Base-by-base conservation (phyloP, 1,284 basidiomycete genomes). In the Polyporus tsugae region DNA sequence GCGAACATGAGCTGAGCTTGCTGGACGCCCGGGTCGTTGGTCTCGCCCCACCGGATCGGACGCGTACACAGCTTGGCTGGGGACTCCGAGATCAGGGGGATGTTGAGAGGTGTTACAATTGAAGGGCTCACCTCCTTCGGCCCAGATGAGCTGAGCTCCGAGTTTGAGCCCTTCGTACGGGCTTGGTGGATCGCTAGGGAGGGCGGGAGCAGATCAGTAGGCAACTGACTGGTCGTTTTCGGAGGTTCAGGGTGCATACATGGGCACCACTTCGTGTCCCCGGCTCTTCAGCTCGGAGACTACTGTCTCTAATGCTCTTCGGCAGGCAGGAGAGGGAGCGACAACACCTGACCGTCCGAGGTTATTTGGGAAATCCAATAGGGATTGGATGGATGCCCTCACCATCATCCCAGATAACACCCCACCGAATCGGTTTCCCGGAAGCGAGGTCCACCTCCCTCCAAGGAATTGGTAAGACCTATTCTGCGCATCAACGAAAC, bases 401-500 rank as follows among this genome's bases (percentile, higher is more conserved):
- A 78, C 86, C 85, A 73, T 88, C 86, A 62, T 84, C 82, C 85
- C 84, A 87, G 67, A 89, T 82, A 2, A 89, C 83, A 25, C 86
- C 88, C 81, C 85, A 87, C 64, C 81, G 85, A 15, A 84, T 75
- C 70, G 83, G 82, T 67, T 76, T 76, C 39, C 71, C 74, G 6
- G 62, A 68, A 15, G 79, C 72, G 0, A 89, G 72, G 64, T 85
- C 77, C 19, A 88, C 81, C 29, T 83, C 80, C 65, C 86, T 80
- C 84, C 86, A 91, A 3, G 89, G 88, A 44, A 91, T 81, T 6
- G 85, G 85, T 4, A 85, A 76, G 58, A 84, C 85, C 86, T 87
- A 60, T 19, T 22, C 22, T 19, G 15, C 36, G 3, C 11, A 15
- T 41, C 29, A 39, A 7, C 36, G 6, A 35, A 33, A 13, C 19